Percentiles rank a stretch among this genome's conserved stretches.
These are phyloP conservation scores for Thermochaetoides dissita DNA, from an alignment of 2,329 filamentous ascomycete genomes.

Conservation along the genomic window DNA sequence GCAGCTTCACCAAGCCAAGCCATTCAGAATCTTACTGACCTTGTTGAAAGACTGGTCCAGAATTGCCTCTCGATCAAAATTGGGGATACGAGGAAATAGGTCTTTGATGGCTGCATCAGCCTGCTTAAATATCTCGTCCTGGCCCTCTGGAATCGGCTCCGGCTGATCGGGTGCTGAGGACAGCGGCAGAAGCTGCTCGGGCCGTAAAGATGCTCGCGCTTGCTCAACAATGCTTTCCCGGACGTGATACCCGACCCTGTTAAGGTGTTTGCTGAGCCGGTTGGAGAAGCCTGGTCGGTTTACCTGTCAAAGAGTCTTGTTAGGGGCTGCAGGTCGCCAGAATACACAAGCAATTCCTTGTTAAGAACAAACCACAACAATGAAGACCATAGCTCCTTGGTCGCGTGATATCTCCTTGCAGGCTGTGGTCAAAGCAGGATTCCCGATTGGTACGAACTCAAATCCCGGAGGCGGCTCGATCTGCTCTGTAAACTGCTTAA, in stretches of 20 bases:
- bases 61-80: conserved; percentile 49
- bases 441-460: conserved; percentile 48
- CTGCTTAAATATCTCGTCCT: conserved; percentile 46
- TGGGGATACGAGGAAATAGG: conserved; percentile 50
- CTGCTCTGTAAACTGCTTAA: conserved; percentile 35
- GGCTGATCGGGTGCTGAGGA: conserved; percentile 23
- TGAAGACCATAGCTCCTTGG: conserved; percentile 49
- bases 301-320: background rate
- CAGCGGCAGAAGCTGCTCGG: conserved; percentile 14
- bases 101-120: conserved; percentile 49
- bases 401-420: conserved; percentile 54
- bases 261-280: conserved; percentile 36
- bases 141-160: conserved; percentile 45
- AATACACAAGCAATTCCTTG: background rate
- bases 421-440: conserved; percentile 42
- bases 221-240: conserved; percentile 44
- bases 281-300: conserved; percentile 19
- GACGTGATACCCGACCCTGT: conserved; percentile 48
- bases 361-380: conserved; percentile 43
- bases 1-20: conserved; percentile 1
- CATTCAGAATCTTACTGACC: conserved; percentile 26
- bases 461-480: conserved; percentile 44
- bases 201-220: conserved; percentile 25
- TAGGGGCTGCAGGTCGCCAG: background rate
- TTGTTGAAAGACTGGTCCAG: conserved; percentile 49